Evolutionary conservation across 2,329 filamentous ascomycete species (phyloP).

Genomic region (Fusarium annulatum): DNA sequence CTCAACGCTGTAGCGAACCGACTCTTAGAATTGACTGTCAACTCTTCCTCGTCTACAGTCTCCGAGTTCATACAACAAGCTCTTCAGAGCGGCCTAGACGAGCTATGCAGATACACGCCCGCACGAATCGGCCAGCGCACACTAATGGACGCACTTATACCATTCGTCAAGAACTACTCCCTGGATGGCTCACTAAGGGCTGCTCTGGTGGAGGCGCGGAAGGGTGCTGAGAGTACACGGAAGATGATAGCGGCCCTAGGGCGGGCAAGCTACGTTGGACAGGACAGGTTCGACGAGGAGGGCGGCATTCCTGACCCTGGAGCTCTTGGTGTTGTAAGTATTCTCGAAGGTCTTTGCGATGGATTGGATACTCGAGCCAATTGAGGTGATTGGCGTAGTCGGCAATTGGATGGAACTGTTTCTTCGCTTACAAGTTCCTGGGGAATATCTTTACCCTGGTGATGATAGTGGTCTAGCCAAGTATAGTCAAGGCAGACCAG

Average conservation of each 20-base stretch:
- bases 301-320: constrained; percentile 71
- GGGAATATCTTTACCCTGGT: background rate
- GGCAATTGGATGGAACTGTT: background rate
- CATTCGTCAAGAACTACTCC: constrained; percentile 71
- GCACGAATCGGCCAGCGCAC: constrained; percentile 78
- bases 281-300: constrained; percentile 67
- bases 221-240: constrained; percentile 72
- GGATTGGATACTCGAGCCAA: background rate
- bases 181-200: constrained; percentile 60
- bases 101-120: constrained; percentile 68
- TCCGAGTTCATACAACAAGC: constrained; percentile 23
- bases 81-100: constrained; percentile 33
- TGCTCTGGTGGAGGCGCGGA: constrained; percentile 29
- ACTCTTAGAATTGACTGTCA: constrained; percentile 15
- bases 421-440: background rate
- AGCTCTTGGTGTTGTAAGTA: constrained; percentile 53
- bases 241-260: constrained; percentile 79
- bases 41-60: background rate
- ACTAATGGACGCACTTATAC: constrained; percentile 76
- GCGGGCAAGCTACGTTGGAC: constrained; percentile 80
- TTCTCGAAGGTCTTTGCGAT: constrained; percentile 25
- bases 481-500: background rate
- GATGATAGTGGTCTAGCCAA: background rate
- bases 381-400: background rate
- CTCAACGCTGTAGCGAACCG: constrained; percentile 72